Conservation (phyloP, 2,329 filamentous ascomycete species). For the Xylariaceae sp. region DNA sequence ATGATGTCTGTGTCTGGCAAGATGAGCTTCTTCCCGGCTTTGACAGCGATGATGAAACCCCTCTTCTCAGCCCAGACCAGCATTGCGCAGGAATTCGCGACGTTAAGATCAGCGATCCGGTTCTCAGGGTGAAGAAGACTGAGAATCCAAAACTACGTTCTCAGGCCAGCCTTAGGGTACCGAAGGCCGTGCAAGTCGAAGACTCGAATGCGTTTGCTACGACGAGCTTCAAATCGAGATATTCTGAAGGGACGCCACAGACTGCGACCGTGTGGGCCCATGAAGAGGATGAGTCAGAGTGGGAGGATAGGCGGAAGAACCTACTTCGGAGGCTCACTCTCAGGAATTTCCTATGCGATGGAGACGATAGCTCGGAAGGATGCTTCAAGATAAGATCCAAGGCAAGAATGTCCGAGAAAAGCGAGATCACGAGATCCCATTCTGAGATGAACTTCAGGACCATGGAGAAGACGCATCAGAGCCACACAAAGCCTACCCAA, state of each 20-base stretch:
- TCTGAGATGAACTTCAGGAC: not conserved
- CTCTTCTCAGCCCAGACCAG: not conserved
- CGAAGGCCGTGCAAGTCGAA: not conserved
- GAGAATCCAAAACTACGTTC: not conserved
- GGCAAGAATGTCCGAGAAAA: not conserved
- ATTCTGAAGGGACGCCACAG: not conserved
- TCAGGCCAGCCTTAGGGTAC: not conserved
- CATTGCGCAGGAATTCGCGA: not conserved
- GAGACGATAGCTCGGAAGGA: not conserved
- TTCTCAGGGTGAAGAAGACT: not conserved
- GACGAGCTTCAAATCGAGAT: not conserved
- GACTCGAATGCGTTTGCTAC: not conserved
- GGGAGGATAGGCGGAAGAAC: too few species aligned
- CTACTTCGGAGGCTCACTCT: too few species aligned
- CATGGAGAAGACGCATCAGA: not conserved
- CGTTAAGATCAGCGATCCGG: not conserved
- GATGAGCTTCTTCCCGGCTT: slow-evolving; percentile 13
- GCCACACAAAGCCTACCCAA: not conserved
- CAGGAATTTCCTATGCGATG: not conserved
- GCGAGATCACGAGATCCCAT: not conserved
- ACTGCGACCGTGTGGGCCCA: too few species aligned
- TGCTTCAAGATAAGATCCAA: not conserved
- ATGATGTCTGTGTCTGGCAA: slow-evolving; percentile 24
- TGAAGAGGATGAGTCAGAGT: too few species aligned
- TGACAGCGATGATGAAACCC: slow-evolving; percentile 14